Conservation (phyloP, 192 early-diverging fungal genomes). For the Ambispora gerdemannii region DNA sequence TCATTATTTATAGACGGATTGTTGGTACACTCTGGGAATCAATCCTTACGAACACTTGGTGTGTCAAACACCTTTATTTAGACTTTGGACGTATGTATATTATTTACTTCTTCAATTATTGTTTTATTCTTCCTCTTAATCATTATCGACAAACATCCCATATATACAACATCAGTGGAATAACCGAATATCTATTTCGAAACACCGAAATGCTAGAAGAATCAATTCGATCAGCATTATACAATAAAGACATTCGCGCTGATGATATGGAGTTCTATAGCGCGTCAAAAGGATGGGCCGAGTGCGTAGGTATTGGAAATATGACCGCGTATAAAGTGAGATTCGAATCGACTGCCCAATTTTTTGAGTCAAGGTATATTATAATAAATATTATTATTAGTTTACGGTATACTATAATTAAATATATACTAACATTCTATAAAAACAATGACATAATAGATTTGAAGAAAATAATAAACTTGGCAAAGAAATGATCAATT, state of each 20-base stretch:
- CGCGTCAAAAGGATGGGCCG: slow-evolving; percentile 90
- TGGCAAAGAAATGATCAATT: slow-evolving; percentile 58
- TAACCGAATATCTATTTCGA: slow-evolving; percentile 90
- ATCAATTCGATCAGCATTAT: slow-evolving; percentile 79
- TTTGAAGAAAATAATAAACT: slow-evolving; percentile 54
- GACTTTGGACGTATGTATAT: slow-evolving; percentile 75
- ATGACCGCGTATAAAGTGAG: slow-evolving; percentile 80
- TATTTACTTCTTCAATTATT: slow-evolving; percentile 2
- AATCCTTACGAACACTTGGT: slow-evolving; percentile 94
- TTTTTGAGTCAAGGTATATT: slow-evolving; percentile 60
- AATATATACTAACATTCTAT: not conserved
- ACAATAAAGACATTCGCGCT: slow-evolving; percentile 66
- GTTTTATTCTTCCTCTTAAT: not conserved
- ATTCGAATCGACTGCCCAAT: slow-evolving; percentile 80
- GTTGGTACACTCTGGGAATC: slow-evolving; percentile 81
- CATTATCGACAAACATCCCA: not conserved
- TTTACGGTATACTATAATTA: not conserved
- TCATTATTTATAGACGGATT: slow-evolving; percentile 61
- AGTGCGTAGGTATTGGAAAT: slow-evolving; percentile 77
- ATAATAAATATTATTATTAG: not conserved
- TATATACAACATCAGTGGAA: slow-evolving; percentile 56
- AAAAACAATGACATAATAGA: slow-evolving; percentile 27
- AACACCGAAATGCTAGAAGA: slow-evolving; percentile 79
- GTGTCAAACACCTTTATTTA: slow-evolving; percentile 93
- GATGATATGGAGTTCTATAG: slow-evolving; percentile 90